These are phyloP conservation scores for Astrothelium macrocarpum DNA, from an alignment of 495 filamentous ascomycete species.

Conservation along the genomic window DNA sequence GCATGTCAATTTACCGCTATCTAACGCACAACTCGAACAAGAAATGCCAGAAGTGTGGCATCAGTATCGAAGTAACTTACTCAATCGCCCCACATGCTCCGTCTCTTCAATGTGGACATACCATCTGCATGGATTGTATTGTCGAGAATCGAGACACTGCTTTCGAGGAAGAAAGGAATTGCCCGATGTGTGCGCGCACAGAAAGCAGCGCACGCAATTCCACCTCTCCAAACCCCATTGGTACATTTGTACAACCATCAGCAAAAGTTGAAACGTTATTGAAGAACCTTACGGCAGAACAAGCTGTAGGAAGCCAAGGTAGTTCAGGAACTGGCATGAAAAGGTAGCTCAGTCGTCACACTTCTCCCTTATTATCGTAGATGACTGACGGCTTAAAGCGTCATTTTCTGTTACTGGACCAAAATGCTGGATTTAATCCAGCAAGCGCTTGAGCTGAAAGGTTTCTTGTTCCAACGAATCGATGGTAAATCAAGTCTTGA, in stretches of 20 bases:
- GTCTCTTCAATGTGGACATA: background rate
- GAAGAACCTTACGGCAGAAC: slow-evolving; percentile 20
- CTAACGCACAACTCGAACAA: slow-evolving; percentile 18
- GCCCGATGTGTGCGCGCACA: background rate
- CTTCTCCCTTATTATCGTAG: background rate
- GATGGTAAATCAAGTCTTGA: slow-evolving; percentile 76
- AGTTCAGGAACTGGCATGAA: background rate
- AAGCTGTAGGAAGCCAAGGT: background rate
- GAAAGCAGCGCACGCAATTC: background rate
- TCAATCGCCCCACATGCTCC: background rate
- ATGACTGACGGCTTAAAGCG: slow-evolving; percentile 24
- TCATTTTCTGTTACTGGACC: slow-evolving; percentile 91
- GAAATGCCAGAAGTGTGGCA: slow-evolving; percentile 1
- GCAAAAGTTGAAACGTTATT: slow-evolving; percentile 21
- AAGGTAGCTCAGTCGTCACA: background rate
- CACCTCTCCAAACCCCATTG: background rate
- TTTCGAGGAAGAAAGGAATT: background rate
- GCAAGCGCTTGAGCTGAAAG: slow-evolving; percentile 59
- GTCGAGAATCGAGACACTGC: background rate
- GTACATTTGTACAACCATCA: slow-evolving; percentile 11
- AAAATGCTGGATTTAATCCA: slow-evolving; percentile 88
- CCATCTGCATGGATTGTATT: background rate
- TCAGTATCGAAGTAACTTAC: background rate
- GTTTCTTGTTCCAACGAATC: slow-evolving; percentile 62
- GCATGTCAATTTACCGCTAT: slow-evolving; percentile 12